Evolutionary conservation across 2,329 filamentous ascomycete species (phyloP), one percentile per base, ranked within the genome.

Genomic region (Cadophora gregata): DNA sequence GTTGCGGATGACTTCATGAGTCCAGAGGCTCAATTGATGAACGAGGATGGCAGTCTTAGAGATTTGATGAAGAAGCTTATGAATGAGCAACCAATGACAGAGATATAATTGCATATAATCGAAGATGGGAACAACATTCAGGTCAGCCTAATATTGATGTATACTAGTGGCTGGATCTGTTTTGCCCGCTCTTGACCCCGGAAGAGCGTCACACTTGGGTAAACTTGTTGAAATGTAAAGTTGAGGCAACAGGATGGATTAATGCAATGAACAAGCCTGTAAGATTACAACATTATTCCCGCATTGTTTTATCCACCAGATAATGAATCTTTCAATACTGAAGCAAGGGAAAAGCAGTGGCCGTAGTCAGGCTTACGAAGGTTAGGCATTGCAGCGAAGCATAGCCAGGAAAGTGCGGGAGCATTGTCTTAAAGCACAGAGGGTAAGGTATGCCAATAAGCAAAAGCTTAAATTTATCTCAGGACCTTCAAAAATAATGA

Each of bases 11-110:
- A 72, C 63, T 83, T 81, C 72, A 81, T 83, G 24, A 83, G 81
- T 69, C 81, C 80, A 0, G 78, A 76, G 45, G 81, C 81, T 29
- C 80, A 82, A 73, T 76, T 83, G 68, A 80, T 83, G 80, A 79
- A 81, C 58, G 64, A 66, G 10, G 75, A 81, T 63, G 81, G 80
- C 4, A 74, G 72, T 24, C 81, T 81, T 59, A 83, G 77, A 9
- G 66, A 72, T 5, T 71, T 79, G 68, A 73, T 73, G 73, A 25
- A 58, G 2, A 72, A 71, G 65, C 61, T 74, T 6, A 71, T 74
- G 70, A 65, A 66, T 21, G 71, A 74, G 62, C 70, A 73, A 47
- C 72, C 72, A 5, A 73, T 74, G 62, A 67, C 55, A 19, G 59
- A 42, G 25, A n/a, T 12, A 21, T 47, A 21, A 9, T 42, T 42